phyloP scores from a whole-genome alignment of 129 eudicot genomes.

The Centaurea solstitialis region DNA sequence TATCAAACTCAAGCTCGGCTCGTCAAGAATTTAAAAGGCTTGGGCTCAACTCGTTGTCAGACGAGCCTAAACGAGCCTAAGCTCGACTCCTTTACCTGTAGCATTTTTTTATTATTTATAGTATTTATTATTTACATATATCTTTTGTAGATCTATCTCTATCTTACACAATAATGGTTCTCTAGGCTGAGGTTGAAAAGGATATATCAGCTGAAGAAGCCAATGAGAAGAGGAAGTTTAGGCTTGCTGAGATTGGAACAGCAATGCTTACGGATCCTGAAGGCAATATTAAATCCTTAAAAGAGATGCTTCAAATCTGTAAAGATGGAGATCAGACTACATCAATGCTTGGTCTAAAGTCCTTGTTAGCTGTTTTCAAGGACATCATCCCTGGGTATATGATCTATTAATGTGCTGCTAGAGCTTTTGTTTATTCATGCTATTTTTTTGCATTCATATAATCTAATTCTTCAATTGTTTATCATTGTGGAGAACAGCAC shows the following conservation, averaged over 20 bases:
- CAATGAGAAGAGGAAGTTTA: slow-evolving; percentile 53
- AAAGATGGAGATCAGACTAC: slow-evolving; percentile 63
- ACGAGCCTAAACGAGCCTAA: not conserved
- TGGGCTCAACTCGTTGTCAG: no score
- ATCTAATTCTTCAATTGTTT: not conserved
- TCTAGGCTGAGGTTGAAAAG: slow-evolving; percentile 88
- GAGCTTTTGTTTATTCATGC: not conserved
- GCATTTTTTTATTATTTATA: no score
- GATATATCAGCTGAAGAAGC: slow-evolving; percentile 86
- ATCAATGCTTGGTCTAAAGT: slow-evolving; percentile 61
- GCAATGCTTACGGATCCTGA: slow-evolving; percentile 85
- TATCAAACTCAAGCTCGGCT: no score
- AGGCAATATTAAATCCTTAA: slow-evolving; percentile 65
- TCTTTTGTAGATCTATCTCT: not conserved
- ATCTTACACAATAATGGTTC: slow-evolving; percentile 4
- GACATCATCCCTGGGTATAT: slow-evolving; percentile 96
- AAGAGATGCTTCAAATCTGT: slow-evolving; percentile 83
- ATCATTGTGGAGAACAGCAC: slow-evolving; percentile 49
- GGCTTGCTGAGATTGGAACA: slow-evolving; percentile 90
- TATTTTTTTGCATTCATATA: slow-evolving; percentile 4
- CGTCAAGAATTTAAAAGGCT: no score
- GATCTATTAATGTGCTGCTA: not conserved
- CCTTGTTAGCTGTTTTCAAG: slow-evolving; percentile 87
- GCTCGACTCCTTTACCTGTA: not conserved
- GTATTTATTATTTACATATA: not conserved